Evolutionary conservation across 352 stramenopile genomes (phyloP), one percentile per base, ranked within the genome.

Genomic region (Elongisporangium senticosum): DNA sequence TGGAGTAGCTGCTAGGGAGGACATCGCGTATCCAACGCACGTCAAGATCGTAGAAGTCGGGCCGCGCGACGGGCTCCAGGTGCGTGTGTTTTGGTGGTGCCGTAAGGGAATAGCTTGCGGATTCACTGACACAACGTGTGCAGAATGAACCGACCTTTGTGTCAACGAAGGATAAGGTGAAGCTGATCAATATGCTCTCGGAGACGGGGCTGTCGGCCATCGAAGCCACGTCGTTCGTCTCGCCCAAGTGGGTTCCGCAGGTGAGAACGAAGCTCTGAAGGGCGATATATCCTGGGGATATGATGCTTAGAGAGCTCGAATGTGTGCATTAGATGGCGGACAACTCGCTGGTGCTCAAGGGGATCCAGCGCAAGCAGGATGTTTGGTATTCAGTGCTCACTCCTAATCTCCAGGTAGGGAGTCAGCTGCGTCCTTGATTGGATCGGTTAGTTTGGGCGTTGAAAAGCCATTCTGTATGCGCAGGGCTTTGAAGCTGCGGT

Each of bases 221-320:
- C 57, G 96, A 99, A 73, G 79, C 90, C 6, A 98, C 93, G 51
- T 85, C 90, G 13, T 99, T 99, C 62, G 96, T 99, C 14, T 98
- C 95, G 7, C 91, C 94, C 19, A 98, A 98, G 69, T 99, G 96
- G 94, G 92, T 99, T 17, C 96, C 96, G 11, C 92, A 98, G 74
- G 83, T 94, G 49, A 10, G 22, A 55, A 4, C 19, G 39, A 8
- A 14, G 47, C 10, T 62, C 14, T 47, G 1, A 19, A 20, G 33
- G 8, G 33, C 13, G 50, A 2, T 54, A 24, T 13, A 2, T 19
- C 21, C 28, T 21, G 2, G 2, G 23, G 15, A 2, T 60, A 22
- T 5, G 40, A 47, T 48, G 37, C 43, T 64, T 7, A 5, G 19
- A 19, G 19, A 6, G 19, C 20, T 22, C 14, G 15, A 17, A 43